phyloP scores from a whole-genome alignment of 2,329 filamentous ascomycete species.

The Aspergillus melleus region DNA sequence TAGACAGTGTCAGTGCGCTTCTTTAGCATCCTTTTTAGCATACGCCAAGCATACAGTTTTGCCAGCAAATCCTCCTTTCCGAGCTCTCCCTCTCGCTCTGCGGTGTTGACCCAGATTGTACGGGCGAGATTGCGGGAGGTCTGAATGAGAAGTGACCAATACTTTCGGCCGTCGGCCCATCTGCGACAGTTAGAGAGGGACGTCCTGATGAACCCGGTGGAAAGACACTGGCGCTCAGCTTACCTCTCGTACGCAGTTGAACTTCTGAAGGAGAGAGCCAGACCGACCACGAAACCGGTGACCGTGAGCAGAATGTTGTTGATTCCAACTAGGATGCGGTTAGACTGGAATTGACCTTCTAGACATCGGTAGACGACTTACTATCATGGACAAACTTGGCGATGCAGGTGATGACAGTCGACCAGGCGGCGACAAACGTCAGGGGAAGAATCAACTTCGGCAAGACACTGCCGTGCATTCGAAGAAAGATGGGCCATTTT shows the following conservation, averaged over 20 bases:
- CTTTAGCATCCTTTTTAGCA: not conserved
- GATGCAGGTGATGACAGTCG: constrained; percentile 64
- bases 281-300: constrained; percentile 77
- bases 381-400: constrained; percentile 46
- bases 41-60: constrained; percentile 54
- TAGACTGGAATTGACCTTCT: not conserved
- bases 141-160: constrained; percentile 60
- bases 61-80: constrained; percentile 67
- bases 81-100: constrained; percentile 58
- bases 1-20: constrained; percentile 17
- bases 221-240: not conserved
- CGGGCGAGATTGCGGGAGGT: constrained; percentile 62
- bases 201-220: not conserved
- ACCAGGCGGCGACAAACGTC: constrained; percentile 62
- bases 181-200: constrained; percentile 14
- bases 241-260: constrained; percentile 74
- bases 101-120: constrained; percentile 77
- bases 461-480: constrained; percentile 72
- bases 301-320: constrained; percentile 71
- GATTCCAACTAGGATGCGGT: constrained; percentile 51
- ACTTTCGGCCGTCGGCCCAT: constrained; percentile 64
- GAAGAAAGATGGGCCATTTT: constrained; percentile 73
- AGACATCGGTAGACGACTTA: constrained; percentile 19
- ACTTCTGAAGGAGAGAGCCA: constrained; percentile 74
- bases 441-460: constrained; percentile 74